Evolutionary conservation across 805 yeast species (phyloP), one percentile per base, ranked within the genome.

Genomic region (Yarrowia hollandica): DNA sequence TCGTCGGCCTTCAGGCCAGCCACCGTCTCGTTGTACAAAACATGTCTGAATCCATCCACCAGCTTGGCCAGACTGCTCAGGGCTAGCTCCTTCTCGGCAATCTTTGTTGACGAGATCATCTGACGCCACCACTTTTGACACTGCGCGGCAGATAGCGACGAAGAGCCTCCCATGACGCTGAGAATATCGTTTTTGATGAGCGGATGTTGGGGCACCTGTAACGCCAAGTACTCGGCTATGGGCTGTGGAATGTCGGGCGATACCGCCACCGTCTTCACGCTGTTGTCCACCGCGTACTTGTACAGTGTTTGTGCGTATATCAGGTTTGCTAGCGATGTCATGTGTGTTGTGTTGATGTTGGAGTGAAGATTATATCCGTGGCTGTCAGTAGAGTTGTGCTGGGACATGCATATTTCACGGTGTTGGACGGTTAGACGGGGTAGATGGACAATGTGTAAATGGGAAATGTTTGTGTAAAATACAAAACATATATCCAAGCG

Each of bases 41-140:
- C 37, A n/a, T 44, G 54, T 30, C 54, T 30, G 54, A 44, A 44
- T 15, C 54, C 54, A n/a, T 44, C 55, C 39, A 48, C 55, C 55
- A 48, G 16, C 18, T 48, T 48, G 14, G 39, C 39, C 22, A 48
- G 5, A 23, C 39, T 31, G 28, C 34, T 19, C 31, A 48, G 4
- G 16, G 39, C 39, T 3, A 48, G 39, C 25, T 48, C 55, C 9
- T 19, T 48, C 14, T 48, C 55, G 7, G 38, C 55, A 15, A 48
- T 31, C 33, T 48, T 48, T 22, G 55, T 31, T 16, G 55, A 30
- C 4, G 55, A 15, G 5, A 31, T 18, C 55, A 48, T 31, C 22
- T 48, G 39, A 2, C 55, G 38, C 38, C 55, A 21, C 55, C 55
- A 48, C 16, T 22, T 22, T 7, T 48, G 55, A 10, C 55, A 48